Evolutionary conservation across 2,329 filamentous ascomycete genomes (phyloP), one percentile per base, ranked within the genome.

Genomic region (Alternaria postmessia): DNA sequence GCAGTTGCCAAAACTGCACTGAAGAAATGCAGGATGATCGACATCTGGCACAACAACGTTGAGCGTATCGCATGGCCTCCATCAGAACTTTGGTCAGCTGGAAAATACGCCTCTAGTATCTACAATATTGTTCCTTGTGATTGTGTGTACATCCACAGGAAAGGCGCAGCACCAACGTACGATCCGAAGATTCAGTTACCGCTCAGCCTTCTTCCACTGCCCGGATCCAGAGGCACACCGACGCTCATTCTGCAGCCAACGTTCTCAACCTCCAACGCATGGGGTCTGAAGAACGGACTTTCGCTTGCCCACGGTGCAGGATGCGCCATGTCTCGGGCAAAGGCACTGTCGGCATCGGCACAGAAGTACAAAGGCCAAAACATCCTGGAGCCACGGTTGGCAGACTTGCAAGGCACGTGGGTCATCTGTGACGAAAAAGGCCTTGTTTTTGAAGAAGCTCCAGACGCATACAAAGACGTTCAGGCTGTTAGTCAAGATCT

Each of bases 21-120:
- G 5, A 65, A 66, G 22, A 49, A 24, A 24, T 24, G 22, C 22
- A 24, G 22, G 46, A 67, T 78, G 0, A 68, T 80, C 14, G 76
- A 79, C 49, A 78, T 79, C 34, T 75, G 71, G 67, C 78, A 79
- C 56, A 79, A 78, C 62, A 79, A 78, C 46, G 71, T 80, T 18
- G 70, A 76, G 39, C 65, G 62, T 7, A 68, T 73, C 3, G 57
- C 52, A 3, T 79, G 76, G 77, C 76, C 76, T 8, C 75, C 72
- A 12, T 46, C 57, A 16, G 59, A 62, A 4, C 36, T 54, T 12
- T 39, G 57, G 16, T 38, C 51, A 11, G 14, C 43, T 5, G 28
- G 47, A 9, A 52, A 57, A 9, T 48, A 48, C 5, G 44, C 22
- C 38, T 48, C 46, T 3, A 34, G 39, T 41, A 7, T 62, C 20